Percentiles rank a stretch among this genome's conserved stretches.
phyloP scores from a whole-genome alignment of 495 filamentous ascomycete species.

The Schizothecium vesticola region DNA sequence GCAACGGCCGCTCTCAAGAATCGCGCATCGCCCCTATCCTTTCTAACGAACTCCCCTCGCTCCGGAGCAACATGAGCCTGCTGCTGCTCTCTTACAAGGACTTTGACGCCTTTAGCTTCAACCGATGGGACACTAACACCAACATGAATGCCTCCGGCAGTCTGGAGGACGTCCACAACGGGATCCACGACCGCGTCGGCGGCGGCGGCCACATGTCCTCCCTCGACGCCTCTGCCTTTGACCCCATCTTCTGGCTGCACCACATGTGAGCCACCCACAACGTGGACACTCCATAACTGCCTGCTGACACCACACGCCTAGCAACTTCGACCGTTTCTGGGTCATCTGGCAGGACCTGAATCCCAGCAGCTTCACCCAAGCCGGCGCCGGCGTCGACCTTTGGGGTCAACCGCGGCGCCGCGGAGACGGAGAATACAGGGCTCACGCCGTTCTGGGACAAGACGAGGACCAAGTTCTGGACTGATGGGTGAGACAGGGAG shows the following conservation, averaged over 20 bases:
- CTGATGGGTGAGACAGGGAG: too few relatives aligned
- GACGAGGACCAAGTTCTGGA: slow-evolving; percentile 38
- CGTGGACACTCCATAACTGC: too few relatives aligned
- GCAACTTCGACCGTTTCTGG: slow-evolving; percentile 57
- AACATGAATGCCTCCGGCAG: slow-evolving; percentile 44
- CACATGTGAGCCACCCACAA: slow-evolving; percentile 35
- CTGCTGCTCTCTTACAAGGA: slow-evolving; percentile 54
- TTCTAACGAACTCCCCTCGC: slow-evolving; percentile 35
- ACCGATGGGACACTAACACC: slow-evolving; percentile 41
- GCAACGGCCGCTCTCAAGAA: slow-evolving; percentile 24
- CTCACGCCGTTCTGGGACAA: slow-evolving; percentile 44
- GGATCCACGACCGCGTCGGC: slow-evolving; percentile 53
- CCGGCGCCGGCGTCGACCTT: slow-evolving; percentile 48
- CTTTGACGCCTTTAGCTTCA: slow-evolving; percentile 54
- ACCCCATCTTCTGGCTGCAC: slow-evolving; percentile 70
- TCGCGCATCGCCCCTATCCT: slow-evolving; percentile 45
- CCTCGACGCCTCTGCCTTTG: slow-evolving; percentile 61
- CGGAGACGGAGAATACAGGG: slow-evolving; percentile 32
- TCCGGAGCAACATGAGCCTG: slow-evolving; percentile 43
- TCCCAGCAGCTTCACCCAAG: slow-evolving; percentile 49
- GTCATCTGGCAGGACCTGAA: slow-evolving; percentile 69
- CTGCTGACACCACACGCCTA: neutral
- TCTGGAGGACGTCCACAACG: slow-evolving; percentile 59
- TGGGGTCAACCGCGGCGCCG: slow-evolving; percentile 36
- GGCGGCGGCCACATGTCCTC: slow-evolving; percentile 58